Percentiles rank a stretch among this genome's conserved stretches.
Evolutionary conservation across 78 protist species (phyloP).

Genomic region (Dictyostelium citrinum): DNA sequence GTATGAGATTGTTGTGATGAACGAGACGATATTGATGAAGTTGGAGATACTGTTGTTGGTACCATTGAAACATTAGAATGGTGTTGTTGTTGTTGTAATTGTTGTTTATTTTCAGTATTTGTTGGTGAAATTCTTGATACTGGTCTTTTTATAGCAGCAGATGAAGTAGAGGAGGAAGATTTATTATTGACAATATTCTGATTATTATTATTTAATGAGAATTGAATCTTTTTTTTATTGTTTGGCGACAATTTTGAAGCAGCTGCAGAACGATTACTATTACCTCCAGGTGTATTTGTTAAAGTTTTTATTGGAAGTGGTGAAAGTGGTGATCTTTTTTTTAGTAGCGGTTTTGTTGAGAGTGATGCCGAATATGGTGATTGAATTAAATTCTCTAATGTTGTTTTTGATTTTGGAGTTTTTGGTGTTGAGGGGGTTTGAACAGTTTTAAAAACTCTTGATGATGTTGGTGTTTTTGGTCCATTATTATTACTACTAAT

Average conservation of each 20-base stretch:
- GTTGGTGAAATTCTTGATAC: not conserved
- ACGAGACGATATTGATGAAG: not conserved
- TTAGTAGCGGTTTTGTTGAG: not conserved
- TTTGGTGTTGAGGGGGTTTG: slow-evolving; percentile 63
- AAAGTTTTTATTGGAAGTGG: not conserved
- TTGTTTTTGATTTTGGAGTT: not conserved
- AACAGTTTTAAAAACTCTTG: not conserved
- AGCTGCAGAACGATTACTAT: not conserved
- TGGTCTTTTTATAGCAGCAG: not conserved
- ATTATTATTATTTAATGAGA: not conserved
- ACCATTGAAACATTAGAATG: not conserved
- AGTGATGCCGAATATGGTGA: not conserved
- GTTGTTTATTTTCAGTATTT: not conserved
- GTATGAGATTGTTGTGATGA: not conserved
- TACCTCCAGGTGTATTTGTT: not conserved
- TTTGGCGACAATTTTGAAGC: not conserved
- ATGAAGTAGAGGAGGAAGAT: not conserved
- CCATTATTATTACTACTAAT: not conserved
- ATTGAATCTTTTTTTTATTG: not conserved
- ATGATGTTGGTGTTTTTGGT: not conserved
- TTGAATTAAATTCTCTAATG: not conserved
- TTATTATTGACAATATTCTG: not conserved
- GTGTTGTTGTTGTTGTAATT: not conserved
- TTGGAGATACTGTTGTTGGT: not conserved
- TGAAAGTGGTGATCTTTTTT: slow-evolving; percentile 11